Base-by-base conservation (phyloP, 2,329 filamentous ascomycete genomes). In the Neofusicoccum cordaticola region DNA sequence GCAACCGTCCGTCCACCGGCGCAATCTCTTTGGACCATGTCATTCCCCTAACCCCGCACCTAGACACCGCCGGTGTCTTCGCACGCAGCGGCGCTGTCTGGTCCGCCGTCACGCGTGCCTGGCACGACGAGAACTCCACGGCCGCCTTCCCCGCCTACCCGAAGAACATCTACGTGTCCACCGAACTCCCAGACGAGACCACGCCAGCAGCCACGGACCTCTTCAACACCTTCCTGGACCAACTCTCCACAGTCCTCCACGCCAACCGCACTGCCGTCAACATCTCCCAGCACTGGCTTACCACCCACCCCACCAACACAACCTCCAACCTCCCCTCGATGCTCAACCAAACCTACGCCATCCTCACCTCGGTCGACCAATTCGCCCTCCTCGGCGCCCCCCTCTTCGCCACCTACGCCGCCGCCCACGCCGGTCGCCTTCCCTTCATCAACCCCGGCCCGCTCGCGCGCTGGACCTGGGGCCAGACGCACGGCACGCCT, bases 1-100 rank as follows among this genome's bases (percentile, higher is more conserved):
- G 80, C 3, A 48, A 48, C 45, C 8, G 45, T 3, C 45, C 17
- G 9, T 27, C 45, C 8, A 9, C 17, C 12, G 45, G 45, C 4
- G 17, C 45, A 11, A 17, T 27, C 2, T 17, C 22, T 48, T 27
- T 48, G 45, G 8, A 48, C 3, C 17, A 19, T 2, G 45, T 13
- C 9, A 27, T 48, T 11, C 17, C 45, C 4, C 27, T 48, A 7
- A 22, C 45, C 13, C 8, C 17, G 17, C 4, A 17, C 3, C 22
- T 48, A 19, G 45, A 48, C 17, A 27, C 45, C 11, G 19, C 19
- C 17, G 45, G 45, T 48, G 8, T 48, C 17, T 19, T 48, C 19
- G 19, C 45, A 31, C 69, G 71, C 31, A 56, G 51, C 35, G 51
- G 9, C 3, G 34, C 35, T 7, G n/a, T 56, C 6, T 56, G 51